A percentile compares a stretch with the other conserved stretches of the same genome.
These are phyloP conservation scores for Bonia amplexicaulis DNA, from an alignment of 176 grass and related monocot species.

Conservation along the genomic window DNA sequence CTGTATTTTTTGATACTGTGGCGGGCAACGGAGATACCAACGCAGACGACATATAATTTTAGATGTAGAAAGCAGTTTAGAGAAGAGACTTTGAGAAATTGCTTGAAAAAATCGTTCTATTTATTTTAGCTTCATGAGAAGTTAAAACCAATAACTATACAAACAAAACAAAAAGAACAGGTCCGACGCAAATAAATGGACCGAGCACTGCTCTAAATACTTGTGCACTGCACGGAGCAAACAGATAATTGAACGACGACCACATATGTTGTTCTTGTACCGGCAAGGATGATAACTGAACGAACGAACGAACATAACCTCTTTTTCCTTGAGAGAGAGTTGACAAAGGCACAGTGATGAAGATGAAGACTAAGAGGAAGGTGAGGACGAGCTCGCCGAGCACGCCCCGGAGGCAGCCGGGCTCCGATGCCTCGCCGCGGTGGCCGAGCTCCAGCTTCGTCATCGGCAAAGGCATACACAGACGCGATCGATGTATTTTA, in stretches of 20 bases:
- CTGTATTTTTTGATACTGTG: no score
- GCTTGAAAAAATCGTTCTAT: no score
- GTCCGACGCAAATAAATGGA: not conserved
- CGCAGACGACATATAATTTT: no score
- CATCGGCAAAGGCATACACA: conserved; percentile 27
- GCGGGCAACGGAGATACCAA: no score
- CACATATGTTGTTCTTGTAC: not conserved
- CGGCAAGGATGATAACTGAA: not conserved
- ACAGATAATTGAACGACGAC: not conserved
- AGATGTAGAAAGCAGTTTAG: no score
- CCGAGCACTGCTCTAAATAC: not conserved
- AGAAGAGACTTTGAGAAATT: no score
- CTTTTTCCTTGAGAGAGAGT: not conserved
- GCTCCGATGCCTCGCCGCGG: conserved; percentile 52
- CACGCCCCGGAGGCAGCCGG: conserved; percentile 65
- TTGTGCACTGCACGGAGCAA: not conserved
- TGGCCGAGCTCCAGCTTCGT: conserved; percentile 64
- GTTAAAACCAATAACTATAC: no score
- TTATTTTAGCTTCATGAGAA: no score
- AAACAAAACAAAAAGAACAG: no score
- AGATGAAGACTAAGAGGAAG: conserved; percentile 88
- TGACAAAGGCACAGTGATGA: not conserved
- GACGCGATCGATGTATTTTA: not conserved
- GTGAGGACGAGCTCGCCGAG: conserved; percentile 83
- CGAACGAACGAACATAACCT: not conserved